Conservation (phyloP, 495 filamentous ascomycete genomes). For the Parmelia sp. region DNA sequence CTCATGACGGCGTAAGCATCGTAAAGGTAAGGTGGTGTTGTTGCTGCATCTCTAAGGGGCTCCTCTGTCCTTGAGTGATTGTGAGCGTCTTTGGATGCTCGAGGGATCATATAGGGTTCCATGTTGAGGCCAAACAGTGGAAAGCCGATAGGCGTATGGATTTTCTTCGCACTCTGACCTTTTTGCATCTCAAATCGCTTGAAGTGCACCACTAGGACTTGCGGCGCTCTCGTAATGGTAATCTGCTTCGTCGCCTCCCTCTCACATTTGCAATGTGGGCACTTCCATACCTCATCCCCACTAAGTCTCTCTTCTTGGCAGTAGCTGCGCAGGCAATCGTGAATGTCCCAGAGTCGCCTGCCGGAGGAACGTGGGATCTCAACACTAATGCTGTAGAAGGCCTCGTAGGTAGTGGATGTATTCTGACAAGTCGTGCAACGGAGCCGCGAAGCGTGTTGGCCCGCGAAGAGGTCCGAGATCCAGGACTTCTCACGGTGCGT, state of each 20-base stretch:
- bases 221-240: constrained; percentile 64
- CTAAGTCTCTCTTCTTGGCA: constrained; percentile 60
- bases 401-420: constrained; percentile 66
- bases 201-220: constrained; percentile 67
- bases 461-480: constrained; percentile 63
- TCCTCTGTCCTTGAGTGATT: constrained; percentile 12
- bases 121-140: constrained; percentile 59
- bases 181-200: constrained; percentile 62
- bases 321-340: constrained; percentile 62
- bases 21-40: constrained; percentile 60
- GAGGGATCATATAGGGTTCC: constrained; percentile 33
- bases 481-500: constrained; percentile 61
- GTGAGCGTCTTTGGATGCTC: constrained; percentile 8
- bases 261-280: constrained; percentile 60
- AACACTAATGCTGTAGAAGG: constrained; percentile 62
- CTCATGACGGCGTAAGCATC: constrained; percentile 67
- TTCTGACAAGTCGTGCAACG: constrained; percentile 57
- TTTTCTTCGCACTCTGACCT: constrained; percentile 53
- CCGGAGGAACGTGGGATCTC: constrained; percentile 53
- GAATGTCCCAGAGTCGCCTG: constrained; percentile 39
- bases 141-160: constrained; percentile 62
- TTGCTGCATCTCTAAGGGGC: constrained; percentile 38
- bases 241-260: constrained; percentile 67
- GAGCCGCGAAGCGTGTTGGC: constrained; percentile 60
- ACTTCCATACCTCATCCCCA: constrained; percentile 66